Conservation (phyloP, 345 rosid genomes). For the Brassica rapa region DNA sequence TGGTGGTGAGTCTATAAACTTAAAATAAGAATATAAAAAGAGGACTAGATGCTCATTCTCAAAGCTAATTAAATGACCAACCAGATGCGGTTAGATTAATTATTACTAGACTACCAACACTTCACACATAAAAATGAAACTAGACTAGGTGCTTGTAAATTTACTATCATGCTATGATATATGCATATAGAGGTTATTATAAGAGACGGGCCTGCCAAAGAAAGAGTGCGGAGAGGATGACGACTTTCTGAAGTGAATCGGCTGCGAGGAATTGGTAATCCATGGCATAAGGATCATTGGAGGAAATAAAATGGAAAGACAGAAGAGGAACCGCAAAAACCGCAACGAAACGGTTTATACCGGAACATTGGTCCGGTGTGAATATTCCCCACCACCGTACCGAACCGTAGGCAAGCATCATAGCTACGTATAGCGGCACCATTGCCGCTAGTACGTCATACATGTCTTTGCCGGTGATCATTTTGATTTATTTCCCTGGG, state of each 20-base stretch:
- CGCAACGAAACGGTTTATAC: constrained; percentile 85
- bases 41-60: too few relatives aligned
- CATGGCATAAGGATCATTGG: constrained; percentile 75
- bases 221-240: constrained; percentile 65
- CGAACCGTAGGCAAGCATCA: constrained; percentile 84
- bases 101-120: not conserved
- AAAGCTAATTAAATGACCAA: too few relatives aligned
- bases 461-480: constrained; percentile 75
- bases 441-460: constrained; percentile 83
- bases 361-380: constrained; percentile 85
- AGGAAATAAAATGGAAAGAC: constrained; percentile 83
- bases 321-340: constrained; percentile 83
- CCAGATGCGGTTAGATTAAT: too few relatives aligned
- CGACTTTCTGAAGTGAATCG: constrained; percentile 74
- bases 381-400: constrained; percentile 93
- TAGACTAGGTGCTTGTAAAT: not conserved
- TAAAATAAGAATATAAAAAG: too few relatives aligned
- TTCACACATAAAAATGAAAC: not conserved
- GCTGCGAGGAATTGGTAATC: constrained; percentile 84
- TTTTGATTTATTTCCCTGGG: constrained; percentile 30
- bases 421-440: constrained; percentile 81
- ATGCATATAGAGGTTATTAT: not conserved
- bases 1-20: too few relatives aligned
- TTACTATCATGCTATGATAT: not conserved
- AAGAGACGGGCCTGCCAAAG: constrained; percentile 57